phyloP scores from a whole-genome alignment of 257 asterid genomes.

The Handroanthus guayacan region DNA sequence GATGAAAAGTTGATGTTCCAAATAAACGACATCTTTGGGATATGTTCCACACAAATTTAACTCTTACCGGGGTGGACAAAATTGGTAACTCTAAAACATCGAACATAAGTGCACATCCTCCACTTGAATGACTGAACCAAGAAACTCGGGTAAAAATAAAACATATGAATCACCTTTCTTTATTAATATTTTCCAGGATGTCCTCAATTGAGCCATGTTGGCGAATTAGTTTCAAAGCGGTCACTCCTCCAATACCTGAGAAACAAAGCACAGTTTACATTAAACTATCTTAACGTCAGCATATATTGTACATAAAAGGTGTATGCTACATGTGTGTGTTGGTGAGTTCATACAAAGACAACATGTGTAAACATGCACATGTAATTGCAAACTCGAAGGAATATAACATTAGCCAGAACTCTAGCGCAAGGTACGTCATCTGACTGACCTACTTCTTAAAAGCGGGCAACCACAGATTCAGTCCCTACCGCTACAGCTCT shows the following conservation, averaged over 20 bases:
- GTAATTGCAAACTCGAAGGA: no score
- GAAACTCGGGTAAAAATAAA: not conserved
- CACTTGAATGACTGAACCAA: not conserved
- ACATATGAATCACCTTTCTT: slow-evolving; percentile 73
- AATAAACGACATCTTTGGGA: no score
- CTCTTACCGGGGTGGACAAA: not conserved
- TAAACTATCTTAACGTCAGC: no score
- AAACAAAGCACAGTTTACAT: slow-evolving; percentile 19
- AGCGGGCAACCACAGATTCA: not conserved
- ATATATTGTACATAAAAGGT: not conserved
- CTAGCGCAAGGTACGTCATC: not conserved
- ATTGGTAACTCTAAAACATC: not conserved
- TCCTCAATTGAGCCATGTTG: slow-evolving; percentile 92
- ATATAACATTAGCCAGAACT: not conserved
- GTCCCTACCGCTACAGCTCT: slow-evolving; percentile 1
- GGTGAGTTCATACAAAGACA: no score
- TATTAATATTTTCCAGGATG: slow-evolving; percentile 86
- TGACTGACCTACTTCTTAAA: slow-evolving; percentile 10
- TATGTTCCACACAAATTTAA: not conserved
- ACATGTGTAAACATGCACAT: no score
- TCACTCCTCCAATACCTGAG: slow-evolving; percentile 93
- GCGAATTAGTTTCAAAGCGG: slow-evolving; percentile 94
- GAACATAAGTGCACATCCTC: slow-evolving; percentile 1
- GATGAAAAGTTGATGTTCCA: no score
- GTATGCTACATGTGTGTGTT: no score